phyloP scores from a whole-genome alignment of 1,284 basidiomycete genomes.

The Austroboletus novae-zelandiae region DNA sequence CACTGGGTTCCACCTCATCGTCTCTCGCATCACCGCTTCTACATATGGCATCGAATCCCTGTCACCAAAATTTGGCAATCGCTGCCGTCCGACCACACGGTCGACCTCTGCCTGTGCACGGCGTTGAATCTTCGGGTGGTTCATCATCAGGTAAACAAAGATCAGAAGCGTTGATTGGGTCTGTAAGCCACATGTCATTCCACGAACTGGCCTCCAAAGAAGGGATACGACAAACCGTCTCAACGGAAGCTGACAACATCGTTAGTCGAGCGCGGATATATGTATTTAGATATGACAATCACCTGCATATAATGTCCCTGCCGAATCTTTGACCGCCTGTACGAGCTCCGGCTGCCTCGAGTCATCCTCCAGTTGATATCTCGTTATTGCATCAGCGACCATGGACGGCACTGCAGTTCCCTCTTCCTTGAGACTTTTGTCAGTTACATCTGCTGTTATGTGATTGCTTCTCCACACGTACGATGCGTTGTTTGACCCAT shows the following conservation, averaged over 20 bases:
- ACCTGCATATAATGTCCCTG: constrained; percentile 18
- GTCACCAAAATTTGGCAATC: constrained; percentile 42
- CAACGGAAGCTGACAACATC: constrained; percentile 12
- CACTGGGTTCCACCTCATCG: constrained; percentile 22
- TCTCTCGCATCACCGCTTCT: constrained; percentile 39
- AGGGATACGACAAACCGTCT: constrained; percentile 19
- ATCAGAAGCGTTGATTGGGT: constrained; percentile 12
- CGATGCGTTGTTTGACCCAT: constrained; percentile 13
- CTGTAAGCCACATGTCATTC: constrained; percentile 3
- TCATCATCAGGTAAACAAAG: constrained; percentile 36
- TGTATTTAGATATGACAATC: background rate
- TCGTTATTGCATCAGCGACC: constrained; percentile 18
- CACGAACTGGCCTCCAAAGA: background rate
- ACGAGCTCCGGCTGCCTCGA: constrained; percentile 7
- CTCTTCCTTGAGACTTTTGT: constrained; percentile 8
- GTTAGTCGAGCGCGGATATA: background rate
- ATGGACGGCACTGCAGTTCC: constrained; percentile 13
- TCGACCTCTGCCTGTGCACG: constrained; percentile 41
- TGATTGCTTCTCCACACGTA: background rate
- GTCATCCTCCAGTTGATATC: constrained; percentile 8
- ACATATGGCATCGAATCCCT: constrained; percentile 36
- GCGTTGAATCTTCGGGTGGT: constrained; percentile 33
- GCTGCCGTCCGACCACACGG: constrained; percentile 33
- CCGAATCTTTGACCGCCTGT: constrained; percentile 11
- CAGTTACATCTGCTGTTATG: background rate